These are phyloP conservation scores for Phialemonium atrogriseum DNA, from an alignment of 2,329 filamentous ascomycete species.

Conservation along the genomic window DNA sequence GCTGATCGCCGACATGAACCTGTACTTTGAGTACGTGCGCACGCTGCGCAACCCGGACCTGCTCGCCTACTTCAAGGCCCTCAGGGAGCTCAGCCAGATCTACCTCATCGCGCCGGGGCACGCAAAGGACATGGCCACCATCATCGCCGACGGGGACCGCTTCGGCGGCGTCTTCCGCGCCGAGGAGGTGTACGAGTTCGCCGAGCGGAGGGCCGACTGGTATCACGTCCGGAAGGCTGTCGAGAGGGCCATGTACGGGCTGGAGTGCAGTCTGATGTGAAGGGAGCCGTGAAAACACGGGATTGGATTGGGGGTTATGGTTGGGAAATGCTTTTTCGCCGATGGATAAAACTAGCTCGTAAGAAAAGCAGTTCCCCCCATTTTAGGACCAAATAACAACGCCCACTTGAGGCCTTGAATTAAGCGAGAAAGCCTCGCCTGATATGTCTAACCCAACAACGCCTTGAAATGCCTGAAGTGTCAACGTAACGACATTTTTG, in stretches of 20 bases:
- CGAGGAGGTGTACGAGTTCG: slow-evolving; percentile 97
- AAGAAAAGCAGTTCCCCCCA: no score
- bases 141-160: slow-evolving; percentile 85
- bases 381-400: no score
- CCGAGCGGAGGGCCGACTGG: slow-evolving; percentile 90
- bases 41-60: slow-evolving; percentile 77
- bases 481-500: no score
- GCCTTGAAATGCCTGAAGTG: no score
- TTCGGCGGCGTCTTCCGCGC: slow-evolving; percentile 90
- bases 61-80: slow-evolving; percentile 80
- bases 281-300: no score
- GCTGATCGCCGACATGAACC: slow-evolving; percentile 93
- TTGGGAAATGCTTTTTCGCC: no score
- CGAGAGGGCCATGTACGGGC: slow-evolving; percentile 93
- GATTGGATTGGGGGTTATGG: no score
- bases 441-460: no score
- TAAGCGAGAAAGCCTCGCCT: no score
- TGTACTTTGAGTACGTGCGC: slow-evolving; percentile 79
- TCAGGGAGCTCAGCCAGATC: slow-evolving; percentile 89
- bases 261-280: slow-evolving; percentile 87
- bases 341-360: no score
- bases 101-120: slow-evolving; percentile 83
- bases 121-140: slow-evolving; percentile 88
- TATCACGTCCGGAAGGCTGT: slow-evolving; percentile 81
- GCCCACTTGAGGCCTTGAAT: no score